phyloP scores from a whole-genome alignment of 768 basidiomycete genomes.

The Cystobasidium tubakii region DNA sequence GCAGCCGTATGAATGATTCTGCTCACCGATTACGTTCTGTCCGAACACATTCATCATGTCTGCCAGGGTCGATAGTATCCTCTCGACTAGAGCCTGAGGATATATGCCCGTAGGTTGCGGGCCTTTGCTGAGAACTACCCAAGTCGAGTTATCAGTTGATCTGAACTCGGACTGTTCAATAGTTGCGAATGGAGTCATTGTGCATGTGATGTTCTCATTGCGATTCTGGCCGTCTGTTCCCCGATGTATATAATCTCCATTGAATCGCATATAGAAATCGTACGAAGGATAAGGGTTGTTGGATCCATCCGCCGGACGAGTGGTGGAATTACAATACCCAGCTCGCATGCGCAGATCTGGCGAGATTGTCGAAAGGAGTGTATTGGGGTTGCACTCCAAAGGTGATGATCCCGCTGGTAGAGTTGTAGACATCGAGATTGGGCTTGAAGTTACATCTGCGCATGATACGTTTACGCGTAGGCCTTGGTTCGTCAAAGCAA shows the following conservation, averaged over 20 bases:
- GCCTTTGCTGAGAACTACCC: neutral
- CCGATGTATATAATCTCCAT: slow-evolving; percentile 17
- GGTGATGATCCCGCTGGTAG: neutral
- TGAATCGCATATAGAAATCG: slow-evolving; percentile 4
- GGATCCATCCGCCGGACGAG: neutral
- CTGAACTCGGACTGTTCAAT: neutral
- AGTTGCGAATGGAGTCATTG: neutral
- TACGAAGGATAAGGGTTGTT: neutral
- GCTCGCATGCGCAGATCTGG: slow-evolving; percentile 9
- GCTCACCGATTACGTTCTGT: neutral
- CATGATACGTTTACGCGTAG: neutral
- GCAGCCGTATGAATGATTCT: too few relatives aligned
- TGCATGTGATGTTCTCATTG: slow-evolving; percentile 6
- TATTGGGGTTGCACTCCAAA: neutral
- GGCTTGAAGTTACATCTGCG: neutral
- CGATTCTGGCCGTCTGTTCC: neutral
- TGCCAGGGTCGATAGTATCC: neutral
- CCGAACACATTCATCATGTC: neutral
- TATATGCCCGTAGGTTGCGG: neutral
- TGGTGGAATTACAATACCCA: neutral
- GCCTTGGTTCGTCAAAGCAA: slow-evolving; percentile 7
- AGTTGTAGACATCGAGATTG: neutral
- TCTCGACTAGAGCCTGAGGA: slow-evolving; percentile 5
- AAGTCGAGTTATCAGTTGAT: neutral
- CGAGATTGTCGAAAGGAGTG: neutral